phyloP scores from a whole-genome alignment of 2,329 filamentous ascomycete species.

The Aquanectria penicillioides region DNA sequence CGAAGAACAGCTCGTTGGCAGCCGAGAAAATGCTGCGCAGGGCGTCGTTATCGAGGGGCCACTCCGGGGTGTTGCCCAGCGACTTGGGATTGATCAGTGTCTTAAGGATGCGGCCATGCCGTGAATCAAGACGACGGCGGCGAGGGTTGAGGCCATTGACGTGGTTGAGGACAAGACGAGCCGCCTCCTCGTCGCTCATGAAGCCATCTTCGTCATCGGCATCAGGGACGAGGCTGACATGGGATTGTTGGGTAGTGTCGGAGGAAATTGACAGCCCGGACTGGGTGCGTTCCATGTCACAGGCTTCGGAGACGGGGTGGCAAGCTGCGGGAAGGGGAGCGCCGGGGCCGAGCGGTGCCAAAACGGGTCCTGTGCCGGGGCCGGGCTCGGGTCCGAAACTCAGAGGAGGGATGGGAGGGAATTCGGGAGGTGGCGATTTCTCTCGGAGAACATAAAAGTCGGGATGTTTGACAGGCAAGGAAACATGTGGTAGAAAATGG shows the following conservation, averaged over 20 bases:
- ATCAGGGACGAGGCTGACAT: slow-evolving; percentile 34
- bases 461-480: slow-evolving; percentile 42
- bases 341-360: slow-evolving; percentile 23
- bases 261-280: slow-evolving; percentile 60
- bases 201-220: slow-evolving; percentile 47
- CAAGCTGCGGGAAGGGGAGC: slow-evolving; percentile 28
- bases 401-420: slow-evolving; percentile 25
- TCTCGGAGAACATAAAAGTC: slow-evolving; percentile 54
- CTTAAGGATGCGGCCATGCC: slow-evolving; percentile 66
- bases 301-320: slow-evolving; percentile 28
- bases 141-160: slow-evolving; percentile 54
- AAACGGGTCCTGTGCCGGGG: slow-evolving; percentile 28
- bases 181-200: slow-evolving; percentile 58
- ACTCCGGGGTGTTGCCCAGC: slow-evolving; percentile 51
- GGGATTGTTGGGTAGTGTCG: slow-evolving; percentile 48
- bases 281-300: slow-evolving; percentile 58
- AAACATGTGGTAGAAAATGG: slow-evolving; percentile 35
- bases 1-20: slow-evolving; percentile 72
- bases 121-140: slow-evolving; percentile 57
- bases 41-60: slow-evolving; percentile 66
- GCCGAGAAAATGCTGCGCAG: slow-evolving; percentile 68
- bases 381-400: slow-evolving; percentile 29
- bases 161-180: slow-evolving; percentile 59
- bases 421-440: slow-evolving; percentile 39
- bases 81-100: slow-evolving; percentile 64